Percentiles rank a stretch among this genome's conserved stretches.
Conservation (phyloP, 1,284 basidiomycete species). For the Fomitopsis betulina region DNA sequence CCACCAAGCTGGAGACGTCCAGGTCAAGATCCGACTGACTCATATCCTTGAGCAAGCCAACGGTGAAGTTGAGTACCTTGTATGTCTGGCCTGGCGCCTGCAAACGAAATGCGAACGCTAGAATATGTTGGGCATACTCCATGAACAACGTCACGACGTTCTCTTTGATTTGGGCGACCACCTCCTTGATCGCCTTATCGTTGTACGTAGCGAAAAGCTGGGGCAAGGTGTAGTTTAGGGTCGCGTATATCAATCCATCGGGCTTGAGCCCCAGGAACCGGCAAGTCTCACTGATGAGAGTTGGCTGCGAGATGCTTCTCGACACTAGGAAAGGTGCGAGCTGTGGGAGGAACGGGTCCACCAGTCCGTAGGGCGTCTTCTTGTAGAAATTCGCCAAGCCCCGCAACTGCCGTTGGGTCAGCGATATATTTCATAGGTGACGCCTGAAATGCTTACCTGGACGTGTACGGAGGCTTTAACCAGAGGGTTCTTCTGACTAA, state of each 20-base stretch:
- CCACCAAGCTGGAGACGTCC: slow-evolving; percentile 50
- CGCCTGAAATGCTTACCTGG: slow-evolving; percentile 44
- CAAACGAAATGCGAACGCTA: slow-evolving; percentile 71
- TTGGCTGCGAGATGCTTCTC: slow-evolving; percentile 55
- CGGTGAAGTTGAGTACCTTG: slow-evolving; percentile 59
- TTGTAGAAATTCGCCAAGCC: slow-evolving; percentile 51
- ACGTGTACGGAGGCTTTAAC: slow-evolving; percentile 66
- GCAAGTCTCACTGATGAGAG: slow-evolving; percentile 57
- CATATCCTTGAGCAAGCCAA: slow-evolving; percentile 42
- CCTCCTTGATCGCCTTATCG: slow-evolving; percentile 32
- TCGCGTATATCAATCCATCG: slow-evolving; percentile 65
- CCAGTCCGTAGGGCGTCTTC: slow-evolving; percentile 65
- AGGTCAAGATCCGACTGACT: slow-evolving; percentile 34
- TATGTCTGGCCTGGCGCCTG: slow-evolving; percentile 48
- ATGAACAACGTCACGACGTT: slow-evolving; percentile 56
- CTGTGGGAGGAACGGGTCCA: slow-evolving; percentile 66
- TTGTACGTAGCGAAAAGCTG: slow-evolving; percentile 65
- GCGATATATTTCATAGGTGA: not conserved
- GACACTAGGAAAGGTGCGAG: slow-evolving; percentile 67
- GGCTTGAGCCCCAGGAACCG: slow-evolving; percentile 53
- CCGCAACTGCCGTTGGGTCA: slow-evolving; percentile 44
- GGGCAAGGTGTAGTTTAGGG: slow-evolving; percentile 66
- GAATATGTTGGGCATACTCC: slow-evolving; percentile 57
- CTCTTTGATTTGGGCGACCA: slow-evolving; percentile 42
- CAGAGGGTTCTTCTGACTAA: slow-evolving; percentile 64